Evolutionary conservation across 177 flowering plant genomes (phyloP), one percentile per base, ranked within the genome.

Genomic region (Vitis hybrid): DNA sequence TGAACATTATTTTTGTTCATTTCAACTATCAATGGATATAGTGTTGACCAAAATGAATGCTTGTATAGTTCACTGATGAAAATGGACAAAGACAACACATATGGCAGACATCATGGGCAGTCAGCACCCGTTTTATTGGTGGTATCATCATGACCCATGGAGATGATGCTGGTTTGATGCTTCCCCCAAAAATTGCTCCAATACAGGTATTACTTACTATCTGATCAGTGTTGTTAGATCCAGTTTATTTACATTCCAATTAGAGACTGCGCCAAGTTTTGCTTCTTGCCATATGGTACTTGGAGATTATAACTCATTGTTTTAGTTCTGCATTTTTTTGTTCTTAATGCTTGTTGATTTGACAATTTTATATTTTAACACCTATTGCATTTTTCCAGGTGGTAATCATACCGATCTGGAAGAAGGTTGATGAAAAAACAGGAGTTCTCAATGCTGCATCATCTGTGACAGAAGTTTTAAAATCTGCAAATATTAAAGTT

Each of bases 141-240:
- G 99, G 96, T 74, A 93, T 96, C 30, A 92, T 96, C 73, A 96
- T 96, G 99, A 88, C 94, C 26, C 99, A 93, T 83, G 99, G 99
- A 70, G 98, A 93, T 85, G 95, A 93, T 78, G 73, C 88, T 77
- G 98, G 99, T 34, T 71, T 96, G 64, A 89, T 93, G 94, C 94
- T 96, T 72, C 98, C 98, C 3, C 99, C 98, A 57, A 91, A 77
- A 67, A 57, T 95, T 65, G 99, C 99, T 12, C 98, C 99, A 8
- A 76, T 90, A 70, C 99, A 95, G 91, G 98, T 89, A 73, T 12
- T 15, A 7, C 1, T 15, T 54, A 54, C n/a, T 10, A 21, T 15
- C 60, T 56, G 60, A 49, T 50, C 60, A 10, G 19, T 50, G 56
- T 12, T 48, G 54, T 64, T 49, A 11, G 52, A 21, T 15, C 4